Percentiles rank a stretch among this genome's conserved stretches.
Conservation (phyloP, 768 basidiomycete species). For the Cyclocybe aegerita region DNA sequence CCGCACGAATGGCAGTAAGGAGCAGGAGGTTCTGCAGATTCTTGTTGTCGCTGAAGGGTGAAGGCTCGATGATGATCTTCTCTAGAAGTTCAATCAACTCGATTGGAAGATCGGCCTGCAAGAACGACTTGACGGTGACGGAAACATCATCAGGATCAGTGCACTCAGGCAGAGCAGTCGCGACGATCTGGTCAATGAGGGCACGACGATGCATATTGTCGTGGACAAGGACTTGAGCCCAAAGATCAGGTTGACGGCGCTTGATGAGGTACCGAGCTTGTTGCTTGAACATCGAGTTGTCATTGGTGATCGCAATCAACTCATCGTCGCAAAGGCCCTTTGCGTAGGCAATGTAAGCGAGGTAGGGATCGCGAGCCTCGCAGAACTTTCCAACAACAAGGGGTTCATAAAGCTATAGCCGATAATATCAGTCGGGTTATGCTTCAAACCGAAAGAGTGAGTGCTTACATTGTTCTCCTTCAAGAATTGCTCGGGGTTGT, state of each 20-base stretch:
- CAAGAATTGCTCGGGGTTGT: conserved; percentile 95
- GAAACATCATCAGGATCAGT: conserved; percentile 99
- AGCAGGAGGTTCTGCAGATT: conserved; percentile 95
- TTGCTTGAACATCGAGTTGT: conserved; percentile 99
- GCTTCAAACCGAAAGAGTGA: not conserved
- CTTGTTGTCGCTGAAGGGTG: conserved; percentile 96
- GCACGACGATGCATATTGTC: conserved; percentile 92
- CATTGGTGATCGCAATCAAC: conserved; percentile 94
- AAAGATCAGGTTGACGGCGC: conserved; percentile 91
- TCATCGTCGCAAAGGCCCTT: conserved; percentile 99
- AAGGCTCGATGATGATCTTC: conserved; percentile 97
- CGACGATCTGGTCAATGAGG: conserved; percentile 94
- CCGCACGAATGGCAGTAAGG: conserved; percentile 93
- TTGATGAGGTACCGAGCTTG: conserved; percentile 98
- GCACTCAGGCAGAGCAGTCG: conserved; percentile 94
- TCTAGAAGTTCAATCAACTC: conserved; percentile 97
- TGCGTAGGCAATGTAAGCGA: conserved; percentile 98
- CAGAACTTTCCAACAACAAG: conserved; percentile 98
- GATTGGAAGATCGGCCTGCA: conserved; percentile 93
- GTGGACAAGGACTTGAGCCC: conserved; percentile 89
- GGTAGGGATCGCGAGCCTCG: conserved; percentile 95
- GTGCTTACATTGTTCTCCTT: conserved; percentile 94
- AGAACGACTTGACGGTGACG: conserved; percentile 96
- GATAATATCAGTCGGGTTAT: conserved; percentile 8
- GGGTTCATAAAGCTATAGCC: conserved; percentile 85